phyloP scores from a whole-genome alignment of 2,329 filamentous ascomycete species.

The Colletotrichum musae region DNA sequence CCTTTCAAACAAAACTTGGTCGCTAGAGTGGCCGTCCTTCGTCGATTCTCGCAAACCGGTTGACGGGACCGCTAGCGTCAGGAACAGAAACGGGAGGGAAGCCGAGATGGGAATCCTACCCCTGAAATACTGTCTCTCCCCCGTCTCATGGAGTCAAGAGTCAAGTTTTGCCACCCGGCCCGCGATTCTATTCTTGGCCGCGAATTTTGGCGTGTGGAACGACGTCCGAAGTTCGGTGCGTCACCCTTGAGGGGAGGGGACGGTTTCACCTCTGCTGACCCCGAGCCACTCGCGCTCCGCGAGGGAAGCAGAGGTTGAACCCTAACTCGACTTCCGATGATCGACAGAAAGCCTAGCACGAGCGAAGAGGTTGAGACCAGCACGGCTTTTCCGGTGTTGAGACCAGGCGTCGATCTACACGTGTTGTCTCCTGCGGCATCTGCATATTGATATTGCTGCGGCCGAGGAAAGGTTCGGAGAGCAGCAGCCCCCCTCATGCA shows the following conservation, averaged over 20 bases:
- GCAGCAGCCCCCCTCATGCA: neutral
- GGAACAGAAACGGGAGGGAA: neutral
- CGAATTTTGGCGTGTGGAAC: neutral
- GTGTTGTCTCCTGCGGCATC: neutral
- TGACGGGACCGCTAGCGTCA: neutral
- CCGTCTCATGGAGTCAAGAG: neutral
- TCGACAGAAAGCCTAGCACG: neutral
- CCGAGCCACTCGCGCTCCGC: neutral
- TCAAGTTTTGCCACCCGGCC: neutral
- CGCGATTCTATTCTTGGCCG: neutral
- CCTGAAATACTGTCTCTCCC: neutral
- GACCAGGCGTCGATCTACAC: neutral
- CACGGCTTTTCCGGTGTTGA: neutral
- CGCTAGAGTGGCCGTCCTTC: neutral
- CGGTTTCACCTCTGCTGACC: neutral
- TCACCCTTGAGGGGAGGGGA: neutral
- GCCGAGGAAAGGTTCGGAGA: neutral
- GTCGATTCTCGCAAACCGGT: neutral
- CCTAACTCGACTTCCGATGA: neutral
- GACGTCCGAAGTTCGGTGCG: neutral
- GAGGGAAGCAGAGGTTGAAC: neutral
- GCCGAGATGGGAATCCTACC: conserved; percentile 1
- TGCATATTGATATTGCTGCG: neutral
- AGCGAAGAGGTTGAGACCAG: too few species aligned
- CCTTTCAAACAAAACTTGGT: neutral